Evolutionary conservation across 192 early-diverging fungal species (phyloP), one percentile per base, ranked within the genome.

Genomic region (Coemansia sp.): DNA sequence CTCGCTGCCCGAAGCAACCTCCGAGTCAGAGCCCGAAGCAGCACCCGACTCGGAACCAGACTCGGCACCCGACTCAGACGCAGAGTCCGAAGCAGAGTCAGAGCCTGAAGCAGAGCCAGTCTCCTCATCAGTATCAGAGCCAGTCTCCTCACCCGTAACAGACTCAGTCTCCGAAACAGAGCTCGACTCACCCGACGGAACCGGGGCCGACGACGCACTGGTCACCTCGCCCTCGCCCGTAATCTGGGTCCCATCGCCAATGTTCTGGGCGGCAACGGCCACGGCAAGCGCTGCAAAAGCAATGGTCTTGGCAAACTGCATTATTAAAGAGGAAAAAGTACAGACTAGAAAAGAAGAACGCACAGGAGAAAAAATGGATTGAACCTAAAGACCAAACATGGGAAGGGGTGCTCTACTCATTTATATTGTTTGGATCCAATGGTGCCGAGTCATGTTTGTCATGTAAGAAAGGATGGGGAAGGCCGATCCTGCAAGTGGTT

Each of bases 221-320:
- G 58, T 35, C 15, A 37, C 58, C 22, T 45, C 43, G 39, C 25
- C 58, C 15, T 22, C 22, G 32, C 22, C 45, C 49, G 62, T 65
- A 67, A 47, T 70, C 15, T 47, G 17, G 21, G 51, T 35, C 17
- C 45, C 52, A 8, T 48, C 60, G n/a, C 64, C 70, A 21, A 64
- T 66, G 21, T 69, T 32, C 67, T 79, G 70, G n/a, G 76, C 76
- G 47, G 56, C 45, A 27, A 73, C 76, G 35, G 67, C 71, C 53
- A 56, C 65, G 22, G 67, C 76, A 50, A 79, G 10, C 51, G 76
- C 67, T 25, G 76, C 22, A 56, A 79, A 29, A 49, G 71, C 76
- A 48, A 79, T 37, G 41, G 71, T 48, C 67, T 73, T 73, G 63
- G 76, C 70, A 62, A 79, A 73, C 76, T 79, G 76, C 76, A 79